Percentiles rank a stretch among this genome's conserved stretches.
These are phyloP conservation scores for Xylariaceae sp. DNA, from an alignment of 2,329 filamentous ascomycete genomes.

Conservation along the genomic window DNA sequence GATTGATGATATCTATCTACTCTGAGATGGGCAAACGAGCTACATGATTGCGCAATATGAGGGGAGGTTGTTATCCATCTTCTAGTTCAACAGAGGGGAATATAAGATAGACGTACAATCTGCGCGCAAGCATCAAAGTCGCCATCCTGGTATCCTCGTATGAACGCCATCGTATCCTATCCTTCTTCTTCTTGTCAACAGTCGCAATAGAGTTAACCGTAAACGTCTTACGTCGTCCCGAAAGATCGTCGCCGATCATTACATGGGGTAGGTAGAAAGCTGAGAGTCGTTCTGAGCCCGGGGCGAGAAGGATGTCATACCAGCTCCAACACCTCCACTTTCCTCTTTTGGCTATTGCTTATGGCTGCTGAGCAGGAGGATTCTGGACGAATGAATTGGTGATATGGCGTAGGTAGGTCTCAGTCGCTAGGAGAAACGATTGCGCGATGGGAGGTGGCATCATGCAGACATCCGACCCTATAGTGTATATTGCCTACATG, in stretches of 20 bases:
- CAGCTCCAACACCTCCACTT: conserved; percentile 12
- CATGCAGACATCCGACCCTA: no score
- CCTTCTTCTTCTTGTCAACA: no score
- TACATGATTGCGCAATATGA: background rate
- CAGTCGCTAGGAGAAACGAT: no score
- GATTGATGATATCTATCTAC: background rate
- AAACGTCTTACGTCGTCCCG: no score
- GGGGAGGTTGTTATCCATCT: background rate
- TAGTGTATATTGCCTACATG: no score
- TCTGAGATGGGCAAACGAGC: background rate
- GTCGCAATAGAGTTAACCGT: no score
- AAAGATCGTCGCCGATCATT: background rate
- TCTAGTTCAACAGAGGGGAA: background rate
- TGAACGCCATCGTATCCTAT: conserved; percentile 38
- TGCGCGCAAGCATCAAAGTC: conserved; percentile 39
- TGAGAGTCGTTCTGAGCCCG: background rate
- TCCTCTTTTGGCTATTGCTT: conserved; percentile 14
- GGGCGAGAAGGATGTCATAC: background rate
- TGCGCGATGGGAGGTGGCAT: no score
- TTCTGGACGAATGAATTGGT: no score
- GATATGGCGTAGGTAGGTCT: no score
- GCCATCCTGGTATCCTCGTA: conserved; percentile 36
- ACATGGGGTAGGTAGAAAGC: background rate
- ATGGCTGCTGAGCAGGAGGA: background rate
- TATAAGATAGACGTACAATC: conserved; percentile 33